These are phyloP conservation scores for Penicillium verrucosum DNA, from an alignment of 2,329 filamentous ascomycete genomes.

Conservation along the genomic window DNA sequence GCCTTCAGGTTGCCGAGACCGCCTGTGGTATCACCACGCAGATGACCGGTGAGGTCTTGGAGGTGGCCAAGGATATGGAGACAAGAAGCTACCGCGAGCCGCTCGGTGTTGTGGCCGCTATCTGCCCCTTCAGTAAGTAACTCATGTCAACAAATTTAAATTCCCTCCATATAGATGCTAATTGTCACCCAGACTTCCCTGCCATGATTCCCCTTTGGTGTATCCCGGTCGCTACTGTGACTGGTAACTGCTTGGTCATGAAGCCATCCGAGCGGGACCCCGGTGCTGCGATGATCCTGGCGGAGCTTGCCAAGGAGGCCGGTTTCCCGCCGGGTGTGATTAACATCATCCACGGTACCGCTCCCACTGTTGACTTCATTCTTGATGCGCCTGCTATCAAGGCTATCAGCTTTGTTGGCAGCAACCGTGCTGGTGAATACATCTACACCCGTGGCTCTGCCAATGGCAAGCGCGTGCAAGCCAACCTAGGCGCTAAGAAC, in stretches of 20 bases:
- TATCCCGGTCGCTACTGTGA: conserved; percentile 63
- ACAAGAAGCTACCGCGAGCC: conserved; percentile 64
- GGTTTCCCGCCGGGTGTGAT: conserved; percentile 64
- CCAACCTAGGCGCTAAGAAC: conserved; percentile 68
- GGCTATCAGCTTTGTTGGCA: conserved; percentile 66
- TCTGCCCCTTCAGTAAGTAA: conserved; percentile 62
- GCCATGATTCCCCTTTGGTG: conserved; percentile 70
- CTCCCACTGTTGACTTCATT: conserved; percentile 66
- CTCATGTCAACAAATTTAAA: background rate
- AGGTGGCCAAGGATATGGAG: conserved; percentile 69
- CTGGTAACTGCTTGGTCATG: conserved; percentile 62
- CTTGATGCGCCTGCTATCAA: conserved; percentile 66
- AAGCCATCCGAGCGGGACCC: conserved; percentile 67
- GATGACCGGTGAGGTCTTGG: conserved; percentile 63
- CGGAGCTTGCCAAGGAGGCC: conserved; percentile 61
- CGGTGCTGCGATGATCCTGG: conserved; percentile 64
- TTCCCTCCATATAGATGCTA: conserved; percentile 12
- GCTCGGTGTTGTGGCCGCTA: conserved; percentile 62
- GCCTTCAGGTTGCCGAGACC: conserved; percentile 64
- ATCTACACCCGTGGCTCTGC: conserved; percentile 66
- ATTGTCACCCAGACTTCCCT: conserved; percentile 55
- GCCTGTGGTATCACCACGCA: conserved; percentile 66
- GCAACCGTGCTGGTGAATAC: conserved; percentile 67
- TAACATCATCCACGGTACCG: conserved; percentile 64
- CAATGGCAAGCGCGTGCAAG: conserved; percentile 67